Base-by-base conservation (phyloP, 768 basidiomycete genomes). In the Xerocomellus amylosporus region DNA sequence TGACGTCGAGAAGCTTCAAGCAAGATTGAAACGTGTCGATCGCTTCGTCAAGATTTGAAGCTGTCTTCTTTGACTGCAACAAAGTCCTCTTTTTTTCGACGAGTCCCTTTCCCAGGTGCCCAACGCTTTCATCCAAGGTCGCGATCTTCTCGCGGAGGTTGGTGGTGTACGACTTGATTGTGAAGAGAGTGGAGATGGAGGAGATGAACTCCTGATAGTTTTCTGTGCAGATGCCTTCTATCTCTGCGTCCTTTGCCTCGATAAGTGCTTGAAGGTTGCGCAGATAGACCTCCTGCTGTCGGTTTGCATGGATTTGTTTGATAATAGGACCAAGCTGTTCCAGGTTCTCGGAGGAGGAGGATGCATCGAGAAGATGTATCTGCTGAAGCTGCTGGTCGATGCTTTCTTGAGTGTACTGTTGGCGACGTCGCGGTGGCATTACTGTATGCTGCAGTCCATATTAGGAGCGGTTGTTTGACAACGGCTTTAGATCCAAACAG, bases 121-220 rank as follows among this genome's bases (percentile, higher is more conserved):
- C 86, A 46, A 98, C 93, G 60, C 86, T 91, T 26, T 82, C 76
- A 71, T 99, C 96, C 45, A 98, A 76, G 45, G 88, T 82, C n/a
- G 84, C 82, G 58, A 98, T 97, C 65, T 87, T 90, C 64, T 96
- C 87, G 64, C 91, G 87, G 64, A 99, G 85, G 71, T 88, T 93
- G 61, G 88, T 91, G 36, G 97, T 98, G 66, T 97, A 98, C 19
- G 94, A 93, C 71, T 98, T 88, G 69, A 99, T 93, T 44, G 88
- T 88, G 72, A 98, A 88, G 58, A 99, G 79, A 3, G 94, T 98
- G n/a, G 93, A 93, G 15, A 98, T 94, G 19, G 95, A 97, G 28
- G 88, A 87, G 33, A 98, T 94, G 64, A 99, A 99, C 73, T 98
- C 96, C 73, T 95, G 93, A 65, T 98, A 98, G 71, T 98, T 98